Conservation (phyloP, 768 basidiomycete genomes). For the Amanita brunnescens region DNA sequence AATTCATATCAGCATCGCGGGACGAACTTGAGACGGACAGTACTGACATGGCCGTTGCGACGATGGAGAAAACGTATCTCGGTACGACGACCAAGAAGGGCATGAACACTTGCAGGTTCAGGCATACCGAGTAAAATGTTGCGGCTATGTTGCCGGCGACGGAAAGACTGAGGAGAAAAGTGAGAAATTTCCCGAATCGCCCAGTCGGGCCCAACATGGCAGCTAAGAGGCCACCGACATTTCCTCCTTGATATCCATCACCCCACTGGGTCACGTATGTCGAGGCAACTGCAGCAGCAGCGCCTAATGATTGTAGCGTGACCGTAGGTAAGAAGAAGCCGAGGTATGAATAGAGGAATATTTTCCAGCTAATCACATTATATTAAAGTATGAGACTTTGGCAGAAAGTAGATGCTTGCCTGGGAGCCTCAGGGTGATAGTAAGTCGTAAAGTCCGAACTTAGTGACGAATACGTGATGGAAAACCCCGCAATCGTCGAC, state of each 20-base stretch:
- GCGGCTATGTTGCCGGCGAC: constrained; percentile 78
- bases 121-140: constrained; percentile 72
- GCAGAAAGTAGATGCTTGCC: constrained; percentile 25
- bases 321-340: constrained; percentile 62
- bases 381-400: background rate
- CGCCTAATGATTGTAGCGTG: constrained; percentile 41
- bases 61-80: constrained; percentile 66
- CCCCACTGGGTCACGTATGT: constrained; percentile 54
- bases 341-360: constrained; percentile 62
- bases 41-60: constrained; percentile 63
- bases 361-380: constrained; percentile 37
- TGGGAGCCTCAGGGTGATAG: constrained; percentile 47
- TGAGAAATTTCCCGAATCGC: constrained; percentile 72
- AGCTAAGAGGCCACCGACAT: constrained; percentile 63
- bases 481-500: constrained; percentile 64
- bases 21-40: background rate
- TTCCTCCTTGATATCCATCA: constrained; percentile 42
- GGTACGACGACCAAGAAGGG: constrained; percentile 54
- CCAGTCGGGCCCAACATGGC: constrained; percentile 66
- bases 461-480: constrained; percentile 52
- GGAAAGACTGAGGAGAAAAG: constrained; percentile 72
- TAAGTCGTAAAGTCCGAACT: constrained; percentile 74
- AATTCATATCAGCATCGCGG: background rate
- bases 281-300: constrained; percentile 53
- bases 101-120: constrained; percentile 64